Percentiles rank a stretch among this genome's conserved stretches.
Conservation (phyloP, 192 early-diverging fungal species). For the Umbelopsis sp. region DNA sequence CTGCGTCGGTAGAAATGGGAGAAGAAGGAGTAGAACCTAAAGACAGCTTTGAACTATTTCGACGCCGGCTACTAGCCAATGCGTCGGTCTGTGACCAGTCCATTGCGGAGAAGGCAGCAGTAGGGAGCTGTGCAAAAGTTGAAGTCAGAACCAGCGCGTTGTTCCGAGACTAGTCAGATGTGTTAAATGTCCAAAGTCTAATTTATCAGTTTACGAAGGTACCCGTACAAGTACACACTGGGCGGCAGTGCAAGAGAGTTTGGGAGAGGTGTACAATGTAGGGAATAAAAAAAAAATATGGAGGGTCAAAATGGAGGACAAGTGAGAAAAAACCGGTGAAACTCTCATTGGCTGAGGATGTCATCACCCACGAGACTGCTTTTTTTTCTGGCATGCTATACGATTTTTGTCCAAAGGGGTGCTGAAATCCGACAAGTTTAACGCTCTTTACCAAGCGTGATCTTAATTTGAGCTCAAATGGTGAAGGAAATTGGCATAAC, state of each 20-base stretch:
- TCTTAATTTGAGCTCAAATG: conserved; percentile 9
- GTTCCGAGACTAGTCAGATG: conserved; percentile 1
- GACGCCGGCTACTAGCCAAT: conserved; percentile 13
- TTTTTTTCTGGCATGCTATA: background rate
- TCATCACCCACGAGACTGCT: conserved; percentile 16
- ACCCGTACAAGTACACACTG: conserved; percentile 6
- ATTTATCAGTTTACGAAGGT: background rate
- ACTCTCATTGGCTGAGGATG: conserved; percentile 3
- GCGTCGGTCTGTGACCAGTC: conserved; percentile 20
- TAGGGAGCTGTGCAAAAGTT: conserved; percentile 11
- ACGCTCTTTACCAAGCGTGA: background rate
- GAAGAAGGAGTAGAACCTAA: conserved; percentile 36
- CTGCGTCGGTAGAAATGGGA: conserved; percentile 17
- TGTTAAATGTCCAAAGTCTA: background rate
- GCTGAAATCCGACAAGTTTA: background rate
- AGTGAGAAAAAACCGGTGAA: conserved; percentile 17
- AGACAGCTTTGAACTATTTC: conserved; percentile 37
- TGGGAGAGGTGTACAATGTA: background rate
- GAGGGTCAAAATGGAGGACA: background rate
- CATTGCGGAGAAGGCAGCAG: conserved; percentile 17
- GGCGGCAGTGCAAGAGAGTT: background rate
- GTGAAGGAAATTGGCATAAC: background rate
- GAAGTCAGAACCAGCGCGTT: conserved; percentile 19
- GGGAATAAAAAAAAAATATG: conserved; percentile 2
- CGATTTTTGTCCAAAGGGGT: background rate